These are phyloP conservation scores for Blepharisma japonicum DNA, from an alignment of 73 alveolate species.

Conservation along the genomic window DNA sequence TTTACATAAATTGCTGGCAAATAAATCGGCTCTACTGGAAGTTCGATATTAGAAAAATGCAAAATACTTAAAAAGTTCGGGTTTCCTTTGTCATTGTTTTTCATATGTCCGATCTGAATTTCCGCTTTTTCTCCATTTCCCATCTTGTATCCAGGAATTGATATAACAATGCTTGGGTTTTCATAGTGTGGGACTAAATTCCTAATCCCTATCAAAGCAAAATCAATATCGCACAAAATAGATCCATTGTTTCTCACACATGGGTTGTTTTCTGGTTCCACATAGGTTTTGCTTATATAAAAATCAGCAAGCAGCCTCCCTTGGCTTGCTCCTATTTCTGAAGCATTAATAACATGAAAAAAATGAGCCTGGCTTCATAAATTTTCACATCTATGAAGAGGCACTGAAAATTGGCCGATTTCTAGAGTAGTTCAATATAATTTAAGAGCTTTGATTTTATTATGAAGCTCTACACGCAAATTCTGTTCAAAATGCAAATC, in stretches of 20 bases:
- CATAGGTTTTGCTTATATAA: constrained; percentile 36
- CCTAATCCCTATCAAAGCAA: constrained; percentile 55
- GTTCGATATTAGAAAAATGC: constrained; percentile 29
- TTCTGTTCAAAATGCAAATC: constrained; percentile 22
- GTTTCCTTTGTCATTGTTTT: constrained; percentile 30
- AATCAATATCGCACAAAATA: constrained; percentile 31
- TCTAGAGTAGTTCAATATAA: background rate
- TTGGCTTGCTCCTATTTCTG: constrained; percentile 39
- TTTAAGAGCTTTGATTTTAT: background rate
- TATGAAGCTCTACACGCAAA: constrained; percentile 17
- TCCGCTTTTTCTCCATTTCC: background rate
- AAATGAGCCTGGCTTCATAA: constrained; percentile 32
- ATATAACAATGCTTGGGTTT: constrained; percentile 38
- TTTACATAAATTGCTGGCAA: constrained; percentile 51
- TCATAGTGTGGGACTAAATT: constrained; percentile 40
- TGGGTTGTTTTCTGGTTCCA: constrained; percentile 10
- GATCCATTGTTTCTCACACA: constrained; percentile 11
- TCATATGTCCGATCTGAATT: background rate
- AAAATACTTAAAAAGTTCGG: constrained; percentile 38
- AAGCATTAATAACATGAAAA: constrained; percentile 30
- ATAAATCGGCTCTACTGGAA: constrained; percentile 46
- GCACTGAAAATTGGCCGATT: constrained; percentile 34
- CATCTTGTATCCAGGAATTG: constrained; percentile 35
- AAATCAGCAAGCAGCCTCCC: constrained; percentile 62
- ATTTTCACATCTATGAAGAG: constrained; percentile 17